Conservation (phyloP, 2,329 filamentous ascomycete species). For the Cladophialophora bantiana region DNA sequence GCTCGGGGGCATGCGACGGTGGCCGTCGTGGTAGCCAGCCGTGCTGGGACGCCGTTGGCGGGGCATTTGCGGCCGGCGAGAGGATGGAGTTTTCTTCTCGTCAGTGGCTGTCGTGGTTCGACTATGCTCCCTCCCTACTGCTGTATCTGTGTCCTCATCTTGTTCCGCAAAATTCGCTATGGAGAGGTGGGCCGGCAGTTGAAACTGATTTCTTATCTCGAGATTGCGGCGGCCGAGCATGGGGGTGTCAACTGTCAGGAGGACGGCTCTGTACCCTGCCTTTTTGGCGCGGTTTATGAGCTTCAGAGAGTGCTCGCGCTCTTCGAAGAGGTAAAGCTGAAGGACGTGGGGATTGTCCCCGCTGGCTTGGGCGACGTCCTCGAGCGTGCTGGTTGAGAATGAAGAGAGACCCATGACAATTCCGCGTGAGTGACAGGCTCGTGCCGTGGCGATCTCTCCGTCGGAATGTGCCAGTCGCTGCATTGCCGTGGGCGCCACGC, state of each 20-base stretch:
- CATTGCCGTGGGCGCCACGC: constrained; percentile 59
- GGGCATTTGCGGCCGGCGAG: constrained; percentile 14
- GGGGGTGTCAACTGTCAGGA: constrained; percentile 61
- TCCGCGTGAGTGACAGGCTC: constrained; percentile 50
- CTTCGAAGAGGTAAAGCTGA: constrained; percentile 60
- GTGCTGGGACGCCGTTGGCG: constrained; percentile 18
- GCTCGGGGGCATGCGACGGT: constrained; percentile 67
- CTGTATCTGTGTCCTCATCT: constrained; percentile 59
- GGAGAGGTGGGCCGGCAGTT: constrained; percentile 35
- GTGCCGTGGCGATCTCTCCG: constrained; percentile 57
- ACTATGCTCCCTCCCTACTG: constrained; percentile 9
- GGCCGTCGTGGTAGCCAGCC: constrained; percentile 31
- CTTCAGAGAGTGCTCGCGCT: constrained; percentile 49
- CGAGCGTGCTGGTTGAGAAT: constrained; percentile 51
- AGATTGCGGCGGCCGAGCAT: constrained; percentile 54
- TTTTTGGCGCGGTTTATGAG: constrained; percentile 50
- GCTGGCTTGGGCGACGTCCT: constrained; percentile 53
- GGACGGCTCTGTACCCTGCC: constrained; percentile 58
- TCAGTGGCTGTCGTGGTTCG: constrained; percentile 14
- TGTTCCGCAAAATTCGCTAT: constrained; percentile 45
- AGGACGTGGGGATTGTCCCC: constrained; percentile 48
- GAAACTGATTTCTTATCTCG: constrained; percentile 40
- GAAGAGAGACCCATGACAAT: constrained; percentile 55
- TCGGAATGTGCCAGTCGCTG: constrained; percentile 58
- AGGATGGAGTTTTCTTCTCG: constrained; percentile 17